Evolutionary conservation across 805 yeast species (phyloP).

Genomic region (Metschnikowia drakensbergensis): DNA sequence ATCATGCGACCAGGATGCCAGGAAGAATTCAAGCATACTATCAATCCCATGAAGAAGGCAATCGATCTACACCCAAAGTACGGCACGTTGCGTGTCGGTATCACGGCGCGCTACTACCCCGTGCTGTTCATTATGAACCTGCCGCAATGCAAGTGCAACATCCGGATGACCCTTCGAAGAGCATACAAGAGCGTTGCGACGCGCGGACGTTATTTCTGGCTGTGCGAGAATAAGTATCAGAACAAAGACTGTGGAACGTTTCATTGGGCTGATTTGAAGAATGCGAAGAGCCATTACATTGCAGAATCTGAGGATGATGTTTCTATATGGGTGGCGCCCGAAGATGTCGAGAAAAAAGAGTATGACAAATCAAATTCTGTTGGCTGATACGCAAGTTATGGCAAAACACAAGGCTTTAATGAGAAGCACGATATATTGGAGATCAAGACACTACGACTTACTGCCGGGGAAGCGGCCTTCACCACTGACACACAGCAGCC

Average conservation of each 20-base stretch:
- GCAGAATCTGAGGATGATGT: conserved; percentile 32
- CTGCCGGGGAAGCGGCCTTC: no score
- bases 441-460: no score
- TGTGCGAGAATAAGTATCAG: conserved; percentile 48
- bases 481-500: no score
- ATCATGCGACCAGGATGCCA: conserved; percentile 80
- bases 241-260: conserved; percentile 47
- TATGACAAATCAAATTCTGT: conserved; percentile 1
- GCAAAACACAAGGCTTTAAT: no score
- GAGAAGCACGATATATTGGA: no score
- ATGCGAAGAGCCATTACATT: conserved; percentile 25
- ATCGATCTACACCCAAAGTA: conserved; percentile 46
- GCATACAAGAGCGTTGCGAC: conserved; percentile 43
- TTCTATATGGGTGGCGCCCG: conserved; percentile 46
- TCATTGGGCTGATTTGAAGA: conserved; percentile 47
- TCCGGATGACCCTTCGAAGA: conserved; percentile 53
- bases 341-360: conserved; percentile 26
- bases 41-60: conserved; percentile 42
- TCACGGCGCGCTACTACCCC: conserved; percentile 61
- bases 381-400: background rate
- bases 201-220: conserved; percentile 65
- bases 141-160: conserved; percentile 48
- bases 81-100: conserved; percentile 52
- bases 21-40: conserved; percentile 67
- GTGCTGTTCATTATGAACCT: conserved; percentile 29